Evolutionary conservation across 1,284 basidiomycete species (phyloP).

Genomic region (Naganishia albida): DNA sequence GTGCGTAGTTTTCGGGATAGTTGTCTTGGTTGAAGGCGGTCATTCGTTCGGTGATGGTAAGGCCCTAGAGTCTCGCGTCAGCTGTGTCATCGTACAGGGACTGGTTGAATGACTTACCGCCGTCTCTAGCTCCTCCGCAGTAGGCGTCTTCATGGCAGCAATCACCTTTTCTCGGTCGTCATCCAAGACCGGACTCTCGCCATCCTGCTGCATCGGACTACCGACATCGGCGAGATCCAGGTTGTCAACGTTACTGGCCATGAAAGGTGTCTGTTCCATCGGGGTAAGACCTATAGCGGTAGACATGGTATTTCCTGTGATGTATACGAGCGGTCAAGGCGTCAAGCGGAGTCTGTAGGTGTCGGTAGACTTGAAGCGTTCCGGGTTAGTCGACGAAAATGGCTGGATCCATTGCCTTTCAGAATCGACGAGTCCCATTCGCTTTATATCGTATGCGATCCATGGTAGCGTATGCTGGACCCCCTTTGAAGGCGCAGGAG

Average conservation of each 20-base stretch:
- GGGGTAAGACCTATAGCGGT: neutral
- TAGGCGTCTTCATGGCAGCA: slow-evolving; percentile 3
- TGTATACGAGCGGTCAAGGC: no score
- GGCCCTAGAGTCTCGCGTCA: neutral
- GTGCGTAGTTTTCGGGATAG: slow-evolving; percentile 24
- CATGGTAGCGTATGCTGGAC: neutral
- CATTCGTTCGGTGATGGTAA: slow-evolving; percentile 10
- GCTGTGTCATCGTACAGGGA: no score
- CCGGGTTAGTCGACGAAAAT: neutral
- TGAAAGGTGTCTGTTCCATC: slow-evolving; percentile 11
- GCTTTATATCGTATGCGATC: neutral
- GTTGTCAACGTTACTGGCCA: slow-evolving; percentile 19
- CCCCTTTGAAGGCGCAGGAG: slow-evolving; percentile 14
- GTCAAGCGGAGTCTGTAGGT: neutral
- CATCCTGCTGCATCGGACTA: slow-evolving; percentile 24
- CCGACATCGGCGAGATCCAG: slow-evolving; percentile 4
- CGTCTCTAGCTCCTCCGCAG: slow-evolving; percentile 11
- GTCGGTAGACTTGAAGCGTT: neutral
- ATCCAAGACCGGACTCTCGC: neutral
- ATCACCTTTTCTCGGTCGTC: slow-evolving; percentile 10
- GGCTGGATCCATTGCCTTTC: no score
- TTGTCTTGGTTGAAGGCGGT: slow-evolving; percentile 22
- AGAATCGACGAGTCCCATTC: no score
- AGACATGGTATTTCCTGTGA: neutral
- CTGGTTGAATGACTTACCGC: neutral